Base-by-base conservation (phyloP, 2,329 filamentous ascomycete genomes). In the Oidium heveae region DNA sequence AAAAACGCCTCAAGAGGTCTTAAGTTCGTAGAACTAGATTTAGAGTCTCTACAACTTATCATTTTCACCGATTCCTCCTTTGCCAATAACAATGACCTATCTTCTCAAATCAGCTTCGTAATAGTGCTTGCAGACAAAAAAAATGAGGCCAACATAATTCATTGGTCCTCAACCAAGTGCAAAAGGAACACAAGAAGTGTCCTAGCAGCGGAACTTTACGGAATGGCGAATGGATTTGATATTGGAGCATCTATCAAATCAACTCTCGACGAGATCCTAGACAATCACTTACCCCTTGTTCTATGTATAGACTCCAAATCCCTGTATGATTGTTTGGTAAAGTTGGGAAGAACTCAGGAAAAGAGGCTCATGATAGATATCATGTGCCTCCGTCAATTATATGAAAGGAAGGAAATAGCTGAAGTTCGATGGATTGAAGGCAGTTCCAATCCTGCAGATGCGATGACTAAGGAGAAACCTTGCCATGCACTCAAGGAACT, bases 321-420 rank as follows among this genome's bases (percentile, higher is more conserved):
- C 20, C 20, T 47, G 7, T 47, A 20, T 13, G 16, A 47, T 24
- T 47, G 44, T 47, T 20, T 47, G n/a, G 44, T 47, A 18, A 47
- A 47, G 37, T 43, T 57, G 33, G 53, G 53, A 2, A 57, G 43
- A 3, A 57, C 53, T 4, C 16, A 55, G 32, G 56, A 57, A 34
- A 55, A 55, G 18, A 20, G 41, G 10, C 32, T 55, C 1, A 55
- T 57, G 43, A 52, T 57, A 4, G 44, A 57, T 32, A 18, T 57
- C 4, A 55, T 57, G 36, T 16, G 15, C 18, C 32, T 56, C 20
- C 20, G 24, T 10, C 15, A 56, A 28, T 52, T 33, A 9, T 56
- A 54, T 43, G 20, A 56, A 41, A n/a, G 18, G 15, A 15, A 43
- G 16, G 52, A 56, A 44, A 43, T 54, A 28, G 22, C 39, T 2